Conservation (phyloP, 164 flowering plant species). For the Macadamia tetraphylla region DNA sequence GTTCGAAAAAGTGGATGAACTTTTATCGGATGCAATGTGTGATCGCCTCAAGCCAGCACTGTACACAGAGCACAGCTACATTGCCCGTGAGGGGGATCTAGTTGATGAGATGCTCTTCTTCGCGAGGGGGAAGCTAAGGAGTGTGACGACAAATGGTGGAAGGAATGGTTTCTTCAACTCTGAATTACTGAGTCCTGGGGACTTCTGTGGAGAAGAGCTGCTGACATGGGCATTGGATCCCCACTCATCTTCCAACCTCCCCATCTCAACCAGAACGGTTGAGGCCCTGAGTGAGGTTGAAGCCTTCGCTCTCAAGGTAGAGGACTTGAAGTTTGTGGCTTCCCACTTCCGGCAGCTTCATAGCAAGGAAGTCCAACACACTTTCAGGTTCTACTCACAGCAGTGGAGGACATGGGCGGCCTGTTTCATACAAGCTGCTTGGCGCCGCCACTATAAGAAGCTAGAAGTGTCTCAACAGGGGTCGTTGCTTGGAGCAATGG, state of each 20-base stretch:
- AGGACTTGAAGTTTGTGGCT: slow-evolving; percentile 81
- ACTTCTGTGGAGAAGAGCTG: slow-evolving; percentile 95
- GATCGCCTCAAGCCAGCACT: slow-evolving; percentile 85
- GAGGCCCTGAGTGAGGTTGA: slow-evolving; percentile 74
- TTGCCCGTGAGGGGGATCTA: slow-evolving; percentile 91
- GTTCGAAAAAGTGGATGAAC: slow-evolving; percentile 95
- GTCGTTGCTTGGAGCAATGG: too few relatives aligned
- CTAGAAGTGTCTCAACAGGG: slow-evolving; percentile 16
- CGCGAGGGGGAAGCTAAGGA: slow-evolving; percentile 77
- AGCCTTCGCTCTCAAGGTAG: slow-evolving; percentile 79
- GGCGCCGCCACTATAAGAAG: slow-evolving; percentile 69
- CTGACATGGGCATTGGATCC: slow-evolving; percentile 97
- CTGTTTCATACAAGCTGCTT: slow-evolving; percentile 88
- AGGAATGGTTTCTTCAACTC: slow-evolving; percentile 90
- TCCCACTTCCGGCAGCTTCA: slow-evolving; percentile 86
- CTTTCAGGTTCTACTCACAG: slow-evolving; percentile 85
- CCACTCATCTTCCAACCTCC: slow-evolving; percentile 70
- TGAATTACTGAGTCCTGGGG: slow-evolving; percentile 71
- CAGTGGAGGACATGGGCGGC: slow-evolving; percentile 99
- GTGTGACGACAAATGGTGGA: slow-evolving; percentile 88
- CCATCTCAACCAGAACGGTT: slow-evolving; percentile 90
- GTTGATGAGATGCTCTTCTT: slow-evolving; percentile 92
- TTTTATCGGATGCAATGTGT: slow-evolving; percentile 85
- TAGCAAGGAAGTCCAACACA: slow-evolving; percentile 87
- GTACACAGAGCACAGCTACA: slow-evolving; percentile 69